Evolutionary conservation across 2,329 filamentous ascomycete species (phyloP).

Genomic region (Grosmannia penicillata): DNA sequence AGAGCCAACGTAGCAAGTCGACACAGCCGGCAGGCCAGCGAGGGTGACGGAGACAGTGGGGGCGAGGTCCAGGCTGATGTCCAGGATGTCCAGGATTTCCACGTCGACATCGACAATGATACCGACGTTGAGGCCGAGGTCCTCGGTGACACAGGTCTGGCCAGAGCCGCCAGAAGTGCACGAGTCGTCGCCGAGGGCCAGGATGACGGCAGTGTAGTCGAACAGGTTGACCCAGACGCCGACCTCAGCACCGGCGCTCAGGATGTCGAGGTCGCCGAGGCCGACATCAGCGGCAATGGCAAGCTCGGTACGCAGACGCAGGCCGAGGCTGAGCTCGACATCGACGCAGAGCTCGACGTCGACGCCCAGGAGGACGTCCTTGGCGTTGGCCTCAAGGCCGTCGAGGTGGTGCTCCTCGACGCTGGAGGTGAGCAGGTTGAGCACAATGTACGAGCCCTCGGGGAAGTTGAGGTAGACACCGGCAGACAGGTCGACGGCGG

Average conservation of each 20-base stretch:
- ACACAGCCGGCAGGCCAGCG: conserved; percentile 8
- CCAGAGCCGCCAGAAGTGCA: background rate
- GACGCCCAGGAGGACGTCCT: conserved; percentile 11
- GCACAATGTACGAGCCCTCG: conserved; percentile 14
- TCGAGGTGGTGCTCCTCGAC: conserved; percentile 11
- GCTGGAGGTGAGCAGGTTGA: conserved; percentile 13
- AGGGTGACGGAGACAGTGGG: conserved; percentile 15
- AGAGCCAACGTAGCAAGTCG: too few relatives aligned
- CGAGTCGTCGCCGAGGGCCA: background rate
- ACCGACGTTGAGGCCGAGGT: conserved; percentile 13
- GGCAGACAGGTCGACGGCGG: conserved; percentile 13
- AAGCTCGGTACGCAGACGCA: conserved; percentile 15
- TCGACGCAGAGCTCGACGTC: conserved; percentile 13
- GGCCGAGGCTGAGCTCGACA: conserved; percentile 13
- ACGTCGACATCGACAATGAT: conserved; percentile 14
- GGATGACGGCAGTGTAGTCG: conserved; percentile 15
- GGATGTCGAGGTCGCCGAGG: conserved; percentile 12
- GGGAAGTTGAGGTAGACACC: conserved; percentile 15
- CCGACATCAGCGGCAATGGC: conserved; percentile 12
- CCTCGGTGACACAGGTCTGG: conserved; percentile 10
- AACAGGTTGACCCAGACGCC: conserved; percentile 17
- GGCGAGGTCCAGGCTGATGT: conserved; percentile 13
- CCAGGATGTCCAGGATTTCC: conserved; percentile 10
- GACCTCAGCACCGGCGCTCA: conserved; percentile 14
- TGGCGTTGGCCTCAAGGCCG: conserved; percentile 12